Conservation (phyloP, 306 rosid species). For the Pachyrhizus erosus region DNA sequence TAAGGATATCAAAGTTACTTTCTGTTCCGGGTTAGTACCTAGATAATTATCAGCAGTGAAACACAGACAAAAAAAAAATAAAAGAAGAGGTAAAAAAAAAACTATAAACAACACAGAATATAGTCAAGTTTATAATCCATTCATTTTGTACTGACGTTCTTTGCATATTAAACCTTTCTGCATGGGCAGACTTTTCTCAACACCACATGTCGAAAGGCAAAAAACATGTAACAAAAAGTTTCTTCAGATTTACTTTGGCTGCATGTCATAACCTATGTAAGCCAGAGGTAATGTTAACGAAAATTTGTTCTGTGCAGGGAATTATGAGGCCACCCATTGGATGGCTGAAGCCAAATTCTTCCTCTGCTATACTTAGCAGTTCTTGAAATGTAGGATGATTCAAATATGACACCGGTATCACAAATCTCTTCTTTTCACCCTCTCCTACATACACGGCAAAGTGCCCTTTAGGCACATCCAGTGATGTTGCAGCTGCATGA, state of each 20-base stretch:
- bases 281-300: slow-evolving; percentile 6
- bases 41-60: neutral
- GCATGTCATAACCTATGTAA: slow-evolving; percentile 22
- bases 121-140: neutral
- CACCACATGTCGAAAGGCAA: slow-evolving; percentile 7
- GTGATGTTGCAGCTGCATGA: slow-evolving; percentile 25
- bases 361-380: slow-evolving; percentile 41
- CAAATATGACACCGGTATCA: slow-evolving; percentile 55
- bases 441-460: slow-evolving; percentile 66
- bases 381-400: slow-evolving; percentile 50
- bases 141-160: neutral
- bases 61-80: neutral
- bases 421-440: slow-evolving; percentile 47
- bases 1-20: neutral
- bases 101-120: neutral
- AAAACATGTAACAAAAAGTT: neutral
- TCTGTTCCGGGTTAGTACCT: neutral
- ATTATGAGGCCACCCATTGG: slow-evolving; percentile 34
- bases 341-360: slow-evolving; percentile 58
- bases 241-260: neutral
- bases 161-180: neutral
- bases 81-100: neutral
- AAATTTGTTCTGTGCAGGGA: slow-evolving; percentile 16
- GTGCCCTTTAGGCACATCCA: slow-evolving; percentile 27
- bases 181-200: neutral